Base-by-base conservation (phyloP, 2,329 filamentous ascomycete species). In the Samsoniella hepiali region DNA sequence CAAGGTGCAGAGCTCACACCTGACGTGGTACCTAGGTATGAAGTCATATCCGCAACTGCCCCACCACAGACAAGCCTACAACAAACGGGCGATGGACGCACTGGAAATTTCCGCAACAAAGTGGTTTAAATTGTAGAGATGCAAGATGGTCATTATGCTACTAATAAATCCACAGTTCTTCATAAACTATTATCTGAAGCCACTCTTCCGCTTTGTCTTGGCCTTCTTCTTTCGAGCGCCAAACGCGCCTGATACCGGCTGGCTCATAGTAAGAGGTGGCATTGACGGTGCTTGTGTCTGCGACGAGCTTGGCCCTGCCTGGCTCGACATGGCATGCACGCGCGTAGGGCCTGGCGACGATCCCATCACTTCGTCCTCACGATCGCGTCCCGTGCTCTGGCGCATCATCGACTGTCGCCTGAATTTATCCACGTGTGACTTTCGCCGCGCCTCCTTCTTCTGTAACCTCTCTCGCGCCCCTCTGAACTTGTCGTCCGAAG, bases 171-270 rank as follows among this genome's bases (percentile, higher is more conserved):
- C 32, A 58, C 10, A 10, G 15, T 31, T 9, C 1, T 31, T 13
- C 31, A 47, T 11, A n/a, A 11, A 42, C 11, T 32, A 49, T 44
- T 62, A 65, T 53, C 63, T 50, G n/a, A 65, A 65, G 1, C 64
- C 64, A 22, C 61, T 63, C 61, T 65, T 65, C n/a, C 53, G 40
- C 56, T 65, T 65, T 5, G 38, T 42, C 56, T 65, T 60, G 13
- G 34, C 81, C 60, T 72, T 75, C 65, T 72, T 74, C 64, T 74
- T 75, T 57, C 80, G 73, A 66, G 76, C 76, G 32, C 81, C 81
- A 76, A 81, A 82, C 5, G 71, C 67, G 2, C 82, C 82, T n/a
- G 74, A 64, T 15, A 78, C 69, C 10, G 78, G 76, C 68, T 82
- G 80, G 58, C 80, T 81, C 75, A 80, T 81, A n/a, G 74, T 72